Evolutionary conservation across 495 filamentous ascomycete species (phyloP).

Genomic region (Niebla homalea): DNA sequence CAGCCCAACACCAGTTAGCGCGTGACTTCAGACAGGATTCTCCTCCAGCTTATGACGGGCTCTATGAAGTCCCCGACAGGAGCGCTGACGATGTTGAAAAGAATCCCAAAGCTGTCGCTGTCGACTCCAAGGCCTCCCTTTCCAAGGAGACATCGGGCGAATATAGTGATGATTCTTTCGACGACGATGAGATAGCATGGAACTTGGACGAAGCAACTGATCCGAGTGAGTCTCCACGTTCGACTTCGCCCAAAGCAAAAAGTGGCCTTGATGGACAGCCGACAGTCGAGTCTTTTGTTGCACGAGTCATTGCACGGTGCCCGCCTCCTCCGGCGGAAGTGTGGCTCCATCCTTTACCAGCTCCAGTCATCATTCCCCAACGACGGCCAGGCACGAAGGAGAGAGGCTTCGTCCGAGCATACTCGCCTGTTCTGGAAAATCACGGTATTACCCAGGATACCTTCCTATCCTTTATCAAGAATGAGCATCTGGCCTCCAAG

Average conservation of each 20-base stretch:
- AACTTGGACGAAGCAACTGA: conserved; percentile 7
- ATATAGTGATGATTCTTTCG: background rate
- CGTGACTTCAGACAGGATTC: background rate
- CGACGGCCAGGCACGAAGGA: conserved; percentile 18
- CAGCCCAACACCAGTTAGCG: background rate
- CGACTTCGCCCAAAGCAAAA: background rate
- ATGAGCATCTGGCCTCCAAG: conserved; percentile 22
- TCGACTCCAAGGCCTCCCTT: too few species aligned
- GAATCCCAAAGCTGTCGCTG: too few species aligned
- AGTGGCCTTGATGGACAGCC: conserved; percentile 1
- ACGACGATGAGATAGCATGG: conserved; percentile 5
- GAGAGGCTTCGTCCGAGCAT: conserved; percentile 28
- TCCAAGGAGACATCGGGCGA: too few species aligned
- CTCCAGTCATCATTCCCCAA: conserved; percentile 20
- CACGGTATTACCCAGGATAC: conserved; percentile 26
- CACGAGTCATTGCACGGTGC: conserved; percentile 4
- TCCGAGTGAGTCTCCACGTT: background rate
- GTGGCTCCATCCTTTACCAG: conserved; percentile 2
- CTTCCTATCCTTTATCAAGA: conserved; percentile 29
- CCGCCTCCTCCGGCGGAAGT: conserved; percentile 1
- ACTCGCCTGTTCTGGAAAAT: conserved; percentile 26
- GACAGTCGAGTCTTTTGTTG: conserved; percentile 15
- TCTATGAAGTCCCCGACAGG: conserved; percentile 1
- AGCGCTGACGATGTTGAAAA: background rate
- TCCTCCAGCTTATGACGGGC: background rate